A percentile compares a stretch with the other conserved stretches of the same genome.
Conservation (phyloP, 352 stramenopile species). For the Globisporangium cederbergense region DNA sequence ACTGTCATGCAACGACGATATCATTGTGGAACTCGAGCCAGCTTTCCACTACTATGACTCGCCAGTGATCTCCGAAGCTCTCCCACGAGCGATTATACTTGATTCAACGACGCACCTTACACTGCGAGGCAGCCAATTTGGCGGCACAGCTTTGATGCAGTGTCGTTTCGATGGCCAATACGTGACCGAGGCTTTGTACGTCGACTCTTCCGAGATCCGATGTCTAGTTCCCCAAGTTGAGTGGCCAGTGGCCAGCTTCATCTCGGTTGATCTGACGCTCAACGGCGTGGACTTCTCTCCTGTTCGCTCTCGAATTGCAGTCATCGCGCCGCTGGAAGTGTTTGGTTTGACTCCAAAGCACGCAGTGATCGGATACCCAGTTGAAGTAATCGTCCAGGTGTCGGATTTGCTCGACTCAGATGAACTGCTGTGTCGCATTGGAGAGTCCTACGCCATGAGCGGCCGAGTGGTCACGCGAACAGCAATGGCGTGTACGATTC, state of each 20-base stretch:
- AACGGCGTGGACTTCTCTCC: constrained; percentile 35
- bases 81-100: constrained; percentile 22
- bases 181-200: constrained; percentile 9
- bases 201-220: constrained; percentile 26
- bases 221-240: constrained; percentile 23
- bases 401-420: constrained; percentile 20
- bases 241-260: constrained; percentile 15
- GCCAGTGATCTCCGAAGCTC: constrained; percentile 19
- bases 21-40: constrained; percentile 23
- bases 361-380: constrained; percentile 20
- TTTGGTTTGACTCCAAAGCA: constrained; percentile 27
- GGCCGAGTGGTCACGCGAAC: constrained; percentile 25
- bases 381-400: constrained; percentile 24
- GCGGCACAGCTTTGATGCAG: constrained; percentile 10
- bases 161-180: constrained; percentile 23
- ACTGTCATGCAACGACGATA: constrained; percentile 27
- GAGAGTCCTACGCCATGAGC: constrained; percentile 18
- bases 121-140: constrained; percentile 27
- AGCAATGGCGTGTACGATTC: constrained; percentile 29
- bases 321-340: constrained; percentile 26
- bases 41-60: constrained; percentile 31
- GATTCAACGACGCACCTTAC: constrained; percentile 16
- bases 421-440: constrained; percentile 29
- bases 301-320: constrained; percentile 21
- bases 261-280: constrained; percentile 28